These are phyloP conservation scores for Craterostigma plantagineum DNA, from an alignment of 257 asterid genomes.

Conservation along the genomic window DNA sequence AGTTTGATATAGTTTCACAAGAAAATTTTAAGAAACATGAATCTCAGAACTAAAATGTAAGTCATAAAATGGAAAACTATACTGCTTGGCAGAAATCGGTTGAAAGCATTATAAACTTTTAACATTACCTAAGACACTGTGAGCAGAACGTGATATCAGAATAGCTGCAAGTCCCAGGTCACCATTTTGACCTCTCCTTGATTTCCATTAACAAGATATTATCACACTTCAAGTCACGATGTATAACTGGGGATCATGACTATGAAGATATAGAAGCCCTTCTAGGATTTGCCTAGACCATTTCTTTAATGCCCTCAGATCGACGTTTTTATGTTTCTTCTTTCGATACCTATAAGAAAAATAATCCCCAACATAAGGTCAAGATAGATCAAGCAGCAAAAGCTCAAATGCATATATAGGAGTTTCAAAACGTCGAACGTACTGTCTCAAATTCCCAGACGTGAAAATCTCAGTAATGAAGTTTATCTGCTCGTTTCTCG, in stretches of 20 bases:
- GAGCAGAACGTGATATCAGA: constrained; percentile 74
- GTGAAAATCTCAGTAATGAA: constrained; percentile 39
- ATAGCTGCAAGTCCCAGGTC: constrained; percentile 39
- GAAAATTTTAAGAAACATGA: too few relatives aligned
- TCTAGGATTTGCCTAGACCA: constrained; percentile 88
- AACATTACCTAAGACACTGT: constrained; percentile 34
- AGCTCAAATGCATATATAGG: not conserved
- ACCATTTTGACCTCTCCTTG: constrained; percentile 42
- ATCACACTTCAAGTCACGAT: constrained; percentile 84
- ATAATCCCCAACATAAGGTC: not conserved
- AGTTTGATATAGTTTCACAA: too few relatives aligned
- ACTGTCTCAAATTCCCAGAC: constrained; percentile 84
- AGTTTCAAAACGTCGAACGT: constrained; percentile 13
- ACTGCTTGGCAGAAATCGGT: not conserved
- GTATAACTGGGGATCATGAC: constrained; percentile 87
- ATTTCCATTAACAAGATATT: constrained; percentile 36
- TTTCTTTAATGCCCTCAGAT: constrained; percentile 78
- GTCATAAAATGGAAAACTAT: too few relatives aligned
- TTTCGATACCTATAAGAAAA: constrained; percentile 41
- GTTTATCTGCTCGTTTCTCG: constrained; percentile 76
- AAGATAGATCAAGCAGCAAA: not conserved
- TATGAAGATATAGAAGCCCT: constrained; percentile 74
- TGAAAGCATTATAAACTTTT: constrained; percentile 5
- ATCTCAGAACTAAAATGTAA: too few relatives aligned
- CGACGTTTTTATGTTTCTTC: constrained; percentile 77